Base-by-base conservation (phyloP, 805 yeast genomes). In the Ogataea ganodermae region DNA sequence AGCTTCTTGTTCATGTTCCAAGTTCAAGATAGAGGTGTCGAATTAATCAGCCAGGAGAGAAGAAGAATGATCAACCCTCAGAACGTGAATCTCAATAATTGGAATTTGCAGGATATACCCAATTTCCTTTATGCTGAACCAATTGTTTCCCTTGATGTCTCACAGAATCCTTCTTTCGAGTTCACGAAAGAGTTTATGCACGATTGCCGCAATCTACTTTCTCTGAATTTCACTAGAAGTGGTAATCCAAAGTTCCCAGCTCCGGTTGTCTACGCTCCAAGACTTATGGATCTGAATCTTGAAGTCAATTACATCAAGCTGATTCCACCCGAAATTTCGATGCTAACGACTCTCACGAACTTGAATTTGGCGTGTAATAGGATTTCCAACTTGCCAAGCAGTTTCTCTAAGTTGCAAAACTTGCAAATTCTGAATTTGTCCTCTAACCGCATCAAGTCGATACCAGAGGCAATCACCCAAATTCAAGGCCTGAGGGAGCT, bases 101-200 rank as follows among this genome's bases (percentile, higher is more conserved):
- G 86, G 71, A 84, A 86, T 56, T 71, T 91, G 46, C 89, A 88
- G 52, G 88, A 89, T 16, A 86, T 92, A 6, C 97, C 97, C 0
- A 85, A 89, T 45, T 76, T 86, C 23, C 79, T 91, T 52, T 89
- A 85, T 62, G 87, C 96, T 0, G 78, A 84, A 46, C 92, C 88
- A 52, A 89, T 91, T 48, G 86, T 86, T 56, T 76, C 83, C 51
- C 72, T 91, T 51, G 92, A 91, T 65, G 89, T 89, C 7, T 86
- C 95, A 2, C 81, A 85, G 52, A 91, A 91, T 62, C 96, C 96
- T 3, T 86, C 95, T 14, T 84, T 92, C 44, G 80, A 83, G 49
- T 71, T 91, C 27, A 96, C 97, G 0, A 69, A 81, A 46, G 96
- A 90, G 61, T 91, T 91, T 62, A 82, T 91, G 58, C 96, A 89